A percentile compares a stretch with the other conserved stretches of the same genome.
These are phyloP conservation scores for Heterobasidion parviporum DNA, from an alignment of 1,284 basidiomycete species.

Conservation along the genomic window DNA sequence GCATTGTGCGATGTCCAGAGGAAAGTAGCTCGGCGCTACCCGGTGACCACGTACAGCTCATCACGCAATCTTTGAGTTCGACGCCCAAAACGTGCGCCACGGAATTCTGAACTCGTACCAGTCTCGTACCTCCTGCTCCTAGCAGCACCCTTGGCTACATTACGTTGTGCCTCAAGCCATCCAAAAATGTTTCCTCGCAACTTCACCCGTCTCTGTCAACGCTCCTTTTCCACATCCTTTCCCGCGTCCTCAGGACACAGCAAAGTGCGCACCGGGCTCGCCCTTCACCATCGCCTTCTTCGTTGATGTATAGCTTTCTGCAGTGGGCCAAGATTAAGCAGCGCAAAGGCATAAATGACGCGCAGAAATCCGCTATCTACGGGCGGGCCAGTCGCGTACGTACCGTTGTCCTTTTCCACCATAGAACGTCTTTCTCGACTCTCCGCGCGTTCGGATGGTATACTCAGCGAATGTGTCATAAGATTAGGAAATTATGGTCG, in stretches of 20 bases:
- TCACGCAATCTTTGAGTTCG: too few species aligned
- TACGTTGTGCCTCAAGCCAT: too few species aligned
- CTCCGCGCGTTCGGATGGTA: not conserved
- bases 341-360: constrained; percentile 68
- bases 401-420: not conserved
- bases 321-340: constrained; percentile 89
- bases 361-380: constrained; percentile 53
- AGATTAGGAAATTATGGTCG: constrained; percentile 60
- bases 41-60: too few species aligned
- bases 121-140: too few species aligned
- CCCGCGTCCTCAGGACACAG: constrained; percentile 50
- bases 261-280: constrained; percentile 34
- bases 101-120: too few species aligned
- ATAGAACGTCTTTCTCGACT: not conserved
- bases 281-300: not conserved
- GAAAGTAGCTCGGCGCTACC: too few species aligned
- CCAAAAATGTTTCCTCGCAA: not conserved
- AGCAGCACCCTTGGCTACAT: too few species aligned
- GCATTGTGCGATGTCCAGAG: too few species aligned
- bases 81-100: too few species aligned
- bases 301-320: not conserved
- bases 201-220: not conserved
- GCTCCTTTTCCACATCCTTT: constrained; percentile 29
- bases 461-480: not conserved
- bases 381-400: constrained; percentile 53